Conservation (phyloP, 768 basidiomycete genomes). For the Naematelia aurantialba region DNA sequence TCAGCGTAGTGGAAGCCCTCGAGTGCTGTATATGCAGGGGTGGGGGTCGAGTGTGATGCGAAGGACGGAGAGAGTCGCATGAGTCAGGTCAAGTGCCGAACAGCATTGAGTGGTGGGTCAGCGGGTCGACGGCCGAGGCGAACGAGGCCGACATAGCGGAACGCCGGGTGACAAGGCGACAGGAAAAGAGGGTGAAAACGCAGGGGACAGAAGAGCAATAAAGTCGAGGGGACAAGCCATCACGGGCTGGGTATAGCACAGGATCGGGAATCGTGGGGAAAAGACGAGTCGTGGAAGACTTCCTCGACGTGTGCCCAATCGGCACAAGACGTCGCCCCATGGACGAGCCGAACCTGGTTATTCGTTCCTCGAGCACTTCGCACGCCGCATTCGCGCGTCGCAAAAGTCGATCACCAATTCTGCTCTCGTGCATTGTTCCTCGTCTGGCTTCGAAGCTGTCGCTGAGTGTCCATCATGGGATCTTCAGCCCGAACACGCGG, state of each 20-base stretch:
- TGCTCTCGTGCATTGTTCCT: constrained; percentile 30
- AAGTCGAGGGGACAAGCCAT: neutral
- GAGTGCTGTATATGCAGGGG: neutral
- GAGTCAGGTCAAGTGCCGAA: too few species aligned
- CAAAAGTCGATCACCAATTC: constrained; percentile 11
- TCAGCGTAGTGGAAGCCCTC: neutral
- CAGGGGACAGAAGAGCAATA: too few species aligned
- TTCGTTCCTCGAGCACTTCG: neutral
- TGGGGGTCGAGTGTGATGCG: neutral
- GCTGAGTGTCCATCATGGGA: constrained; percentile 33
- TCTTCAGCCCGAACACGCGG: constrained; percentile 26
- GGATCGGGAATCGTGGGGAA: constrained; percentile 1
- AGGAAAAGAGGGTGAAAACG: neutral
- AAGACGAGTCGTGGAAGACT: constrained; percentile 1
- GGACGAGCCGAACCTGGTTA: constrained; percentile 2
- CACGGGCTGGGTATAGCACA: neutral
- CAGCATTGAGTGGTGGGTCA: neutral
- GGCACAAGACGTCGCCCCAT: neutral
- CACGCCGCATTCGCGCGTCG: neutral
- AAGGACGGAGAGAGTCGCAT: neutral
- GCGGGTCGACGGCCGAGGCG: neutral
- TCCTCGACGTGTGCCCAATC: neutral
- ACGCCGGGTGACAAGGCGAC: too few species aligned
- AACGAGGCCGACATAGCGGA: too few species aligned
- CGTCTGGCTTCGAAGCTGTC: constrained; percentile 42